phyloP scores from a whole-genome alignment of 768 basidiomycete species.

The Gloeopeniophorella convolvens region DNA sequence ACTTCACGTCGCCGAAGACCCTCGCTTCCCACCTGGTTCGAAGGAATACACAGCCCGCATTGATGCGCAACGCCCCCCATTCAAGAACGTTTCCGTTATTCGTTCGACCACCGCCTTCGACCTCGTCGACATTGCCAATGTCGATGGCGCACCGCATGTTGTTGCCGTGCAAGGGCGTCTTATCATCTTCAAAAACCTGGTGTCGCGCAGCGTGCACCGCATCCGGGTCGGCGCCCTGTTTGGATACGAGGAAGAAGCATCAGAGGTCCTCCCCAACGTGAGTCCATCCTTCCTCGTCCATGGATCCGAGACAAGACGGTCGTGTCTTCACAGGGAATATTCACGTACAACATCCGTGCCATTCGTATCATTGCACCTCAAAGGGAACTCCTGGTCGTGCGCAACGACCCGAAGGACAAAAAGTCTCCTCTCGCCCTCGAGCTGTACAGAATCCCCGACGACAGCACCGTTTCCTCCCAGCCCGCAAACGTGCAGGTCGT shows the following conservation, averaged over 20 bases:
- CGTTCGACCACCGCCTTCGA: constrained; percentile 16
- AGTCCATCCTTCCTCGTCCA: neutral
- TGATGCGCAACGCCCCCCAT: constrained; percentile 3
- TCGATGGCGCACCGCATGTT: constrained; percentile 10
- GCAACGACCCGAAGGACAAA: constrained; percentile 9
- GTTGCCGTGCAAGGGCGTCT: constrained; percentile 7
- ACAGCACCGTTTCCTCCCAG: neutral
- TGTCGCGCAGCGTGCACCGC: constrained; percentile 1
- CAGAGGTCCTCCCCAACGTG: constrained; percentile 12
- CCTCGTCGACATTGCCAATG: constrained; percentile 11
- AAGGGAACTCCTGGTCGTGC: constrained; percentile 19
- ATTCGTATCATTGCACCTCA: constrained; percentile 17
- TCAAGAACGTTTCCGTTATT: constrained; percentile 7
- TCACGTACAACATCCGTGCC: constrained; percentile 17
- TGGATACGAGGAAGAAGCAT: constrained; percentile 16
- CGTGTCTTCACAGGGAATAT: constrained; percentile 14
- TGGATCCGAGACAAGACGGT: constrained; percentile 3
- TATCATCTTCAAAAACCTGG: constrained; percentile 16
- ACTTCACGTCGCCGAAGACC: constrained; percentile 16
- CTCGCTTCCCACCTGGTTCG: constrained; percentile 17
- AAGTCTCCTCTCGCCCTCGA: constrained; percentile 12
- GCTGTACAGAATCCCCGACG: constrained; percentile 14
- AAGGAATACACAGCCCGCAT: constrained; percentile 10
- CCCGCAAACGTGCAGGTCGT: neutral
- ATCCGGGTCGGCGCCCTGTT: constrained; percentile 14